Evolutionary conservation across 2,329 filamentous ascomycete genomes (phyloP), one percentile per base, ranked within the genome.

Genomic region (Cryphonectria nitschkei): DNA sequence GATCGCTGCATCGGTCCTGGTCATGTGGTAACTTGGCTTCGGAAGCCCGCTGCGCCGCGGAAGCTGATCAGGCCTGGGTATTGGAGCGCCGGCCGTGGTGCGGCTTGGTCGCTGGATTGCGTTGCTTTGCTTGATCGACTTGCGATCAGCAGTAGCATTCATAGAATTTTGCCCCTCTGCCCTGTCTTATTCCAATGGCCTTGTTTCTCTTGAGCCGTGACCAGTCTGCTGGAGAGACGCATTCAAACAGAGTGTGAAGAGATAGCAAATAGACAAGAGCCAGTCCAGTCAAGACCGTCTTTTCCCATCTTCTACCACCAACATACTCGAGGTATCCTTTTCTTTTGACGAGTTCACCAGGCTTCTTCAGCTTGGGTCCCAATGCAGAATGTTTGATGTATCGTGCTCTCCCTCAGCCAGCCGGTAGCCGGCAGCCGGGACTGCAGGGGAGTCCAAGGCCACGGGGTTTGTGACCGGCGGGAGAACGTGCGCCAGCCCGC

Each of bases 341-440:
- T 34, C 3, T 34, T n/a, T 37, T 67, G 37, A 46, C 26, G 56
- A 41, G 7, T 50, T 50, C 39, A 26, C 43, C 37, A 43, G 26
- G n/a, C 52, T n/a, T 60, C n/a, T 67, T 56, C 65, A 67, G 65
- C 65, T 54, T 67, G 39, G 54, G 41, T 67, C 26, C 66, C 61
- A 63, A 56, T 65, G 65, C 69, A 65, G 68, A 58, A 26, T 58
- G 64, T 65, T 46, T 54, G 34, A 37, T 65, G 68, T 61, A 34
- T 69, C n/a, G 61, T 26, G 43, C 19, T 61, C 64, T 65, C 58
- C 43, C 63, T 66, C 68, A 50, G 69, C 54, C 43, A 62, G 52
- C 52, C 70, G 41, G 66, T 50, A 65, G 71, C 71, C 70, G 41
- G 66, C 62, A 65, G 71, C 71, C 71, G 52, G 68, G 65, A 66